These are phyloP conservation scores for Globisporangium yorkense DNA, from an alignment of 352 stramenopile genomes.

Conservation along the genomic window DNA sequence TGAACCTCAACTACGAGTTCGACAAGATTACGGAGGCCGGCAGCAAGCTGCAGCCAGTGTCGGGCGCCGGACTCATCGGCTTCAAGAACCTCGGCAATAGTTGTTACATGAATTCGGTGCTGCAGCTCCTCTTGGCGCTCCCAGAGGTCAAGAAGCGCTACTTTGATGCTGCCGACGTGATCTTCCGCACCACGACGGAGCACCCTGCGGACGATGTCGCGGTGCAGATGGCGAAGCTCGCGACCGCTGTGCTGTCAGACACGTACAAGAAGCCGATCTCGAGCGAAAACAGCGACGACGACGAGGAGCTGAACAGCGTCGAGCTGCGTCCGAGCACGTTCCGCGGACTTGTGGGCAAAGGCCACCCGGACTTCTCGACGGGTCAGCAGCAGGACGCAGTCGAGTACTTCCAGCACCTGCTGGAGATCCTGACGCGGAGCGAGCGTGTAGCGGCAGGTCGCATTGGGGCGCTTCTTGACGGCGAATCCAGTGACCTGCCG, in stretches of 20 bases:
- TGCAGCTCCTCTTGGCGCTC: slow-evolving; percentile 91
- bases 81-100: slow-evolving; percentile 99
- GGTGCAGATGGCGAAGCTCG: slow-evolving; percentile 92
- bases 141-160: slow-evolving; percentile 73
- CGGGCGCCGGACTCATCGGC: slow-evolving; percentile 90
- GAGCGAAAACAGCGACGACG: slow-evolving; percentile 22
- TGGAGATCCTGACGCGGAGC: slow-evolving; percentile 89
- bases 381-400: slow-evolving; percentile 97
- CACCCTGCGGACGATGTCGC: slow-evolving; percentile 63
- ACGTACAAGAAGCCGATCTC: slow-evolving; percentile 63
- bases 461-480: slow-evolving; percentile 42
- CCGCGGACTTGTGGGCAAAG: slow-evolving; percentile 91
- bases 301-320: slow-evolving; percentile 25
- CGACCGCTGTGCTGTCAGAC: slow-evolving; percentile 81
- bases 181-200: slow-evolving; percentile 32
- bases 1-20: slow-evolving; percentile 98
- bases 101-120: slow-evolving; percentile 99
- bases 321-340: slow-evolving; percentile 88
- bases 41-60: slow-evolving; percentile 88
- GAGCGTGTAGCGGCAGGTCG: slow-evolving; percentile 60
- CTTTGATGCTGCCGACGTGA: slow-evolving; percentile 44
- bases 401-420: slow-evolving; percentile 96
- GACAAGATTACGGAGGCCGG: slow-evolving; percentile 97
- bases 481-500: slow-evolving; percentile 36
- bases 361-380: slow-evolving; percentile 95